Base-by-base conservation (phyloP, 1,284 basidiomycete species). In the Ceratobasidium theobromae region DNA sequence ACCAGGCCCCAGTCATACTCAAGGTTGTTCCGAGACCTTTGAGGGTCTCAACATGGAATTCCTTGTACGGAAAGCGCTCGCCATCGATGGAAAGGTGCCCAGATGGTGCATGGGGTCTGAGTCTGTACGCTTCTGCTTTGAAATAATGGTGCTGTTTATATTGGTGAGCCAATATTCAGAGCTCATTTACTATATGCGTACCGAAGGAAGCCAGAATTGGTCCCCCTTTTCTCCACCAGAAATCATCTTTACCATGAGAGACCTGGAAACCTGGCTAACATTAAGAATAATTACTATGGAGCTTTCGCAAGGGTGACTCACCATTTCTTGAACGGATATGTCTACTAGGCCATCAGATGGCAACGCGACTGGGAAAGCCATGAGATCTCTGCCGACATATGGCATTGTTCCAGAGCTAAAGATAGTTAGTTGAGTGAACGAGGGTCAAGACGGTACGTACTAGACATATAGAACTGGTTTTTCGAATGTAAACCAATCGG, bases 21-120 rank as follows among this genome's bases (percentile, higher is more conserved):
- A 94, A 76, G 14, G 93, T 75, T 0, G 84, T 87, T 16, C 84
- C 92, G 16, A 91, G 76, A 4, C 85, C 82, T 25, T 82, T 81
- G 71, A 92, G 85, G 4, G 92, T 86, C 75, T 97, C 91, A 4
- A 97, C 88, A 71, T 93, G 86, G 75, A 89, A 95, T 65, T 87
- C 83, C 71, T 87, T 82, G 72, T 91, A 92, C 0, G 89, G 87
- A 72, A 87, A 89, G 14, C 78, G 76, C 77, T 98, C 95, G 16
- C 95, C 95, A 73, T 98, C 95, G 66, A 93, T 80, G 6, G 85
- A 79, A 58, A 92, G 75, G 70, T 79, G 77, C 21, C 77, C 75
- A 4, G 76, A 65, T 2, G 77, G 21, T 8, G 40, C 73, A 33
- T 86, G 77, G 11, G 91, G 89, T 71, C 87, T 88, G 28, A 90